Conservation (phyloP, 2,329 filamentous ascomycete genomes). For the Thielaviopsis ethacetica region DNA sequence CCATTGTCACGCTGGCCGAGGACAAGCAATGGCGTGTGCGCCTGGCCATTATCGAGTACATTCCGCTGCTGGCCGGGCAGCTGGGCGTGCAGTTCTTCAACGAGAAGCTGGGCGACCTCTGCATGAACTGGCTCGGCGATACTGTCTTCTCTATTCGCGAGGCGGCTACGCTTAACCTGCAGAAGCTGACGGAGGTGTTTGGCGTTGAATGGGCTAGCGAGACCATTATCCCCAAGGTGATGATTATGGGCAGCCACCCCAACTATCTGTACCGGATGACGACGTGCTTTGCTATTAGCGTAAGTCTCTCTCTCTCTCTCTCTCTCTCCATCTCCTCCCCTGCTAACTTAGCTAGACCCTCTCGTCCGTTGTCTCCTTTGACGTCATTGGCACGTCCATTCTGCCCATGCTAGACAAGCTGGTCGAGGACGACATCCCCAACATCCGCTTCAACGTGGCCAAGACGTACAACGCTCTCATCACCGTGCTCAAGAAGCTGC, state of each 20-base stretch:
- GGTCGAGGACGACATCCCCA: slow-evolving; percentile 85
- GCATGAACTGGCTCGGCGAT: slow-evolving; percentile 97
- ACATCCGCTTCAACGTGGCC: slow-evolving; percentile 98
- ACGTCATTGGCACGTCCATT: slow-evolving; percentile 84
- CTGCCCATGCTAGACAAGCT: slow-evolving; percentile 93
- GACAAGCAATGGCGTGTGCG: slow-evolving; percentile 99
- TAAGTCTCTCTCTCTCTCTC: slow-evolving; percentile 33
- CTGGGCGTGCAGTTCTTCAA: slow-evolving; percentile 96
- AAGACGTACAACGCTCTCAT: slow-evolving; percentile 91
- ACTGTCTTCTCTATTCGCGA: slow-evolving; percentile 98
- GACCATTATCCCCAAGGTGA: slow-evolving; percentile 95
- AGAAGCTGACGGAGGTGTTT: slow-evolving; percentile 97
- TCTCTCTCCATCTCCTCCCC: slow-evolving; percentile 10
- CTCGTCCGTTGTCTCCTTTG: slow-evolving; percentile 78
- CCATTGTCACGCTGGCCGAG: slow-evolving; percentile 92
- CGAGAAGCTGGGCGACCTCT: slow-evolving; percentile 85
- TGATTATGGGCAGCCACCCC: slow-evolving; percentile 93
- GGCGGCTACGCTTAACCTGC: slow-evolving; percentile 90
- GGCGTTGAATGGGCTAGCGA: slow-evolving; percentile 95
- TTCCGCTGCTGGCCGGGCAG: slow-evolving; percentile 86
- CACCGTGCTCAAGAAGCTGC: slow-evolving; percentile 77
- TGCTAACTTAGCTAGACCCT: slow-evolving; percentile 53
- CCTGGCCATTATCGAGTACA: slow-evolving; percentile 97
- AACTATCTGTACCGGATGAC: slow-evolving; percentile 99
- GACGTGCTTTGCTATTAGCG: slow-evolving; percentile 97